Evolutionary conservation across 2,329 filamentous ascomycete genomes (phyloP), one percentile per base, ranked within the genome.

Genomic region (Coniochaeta prunicola): DNA sequence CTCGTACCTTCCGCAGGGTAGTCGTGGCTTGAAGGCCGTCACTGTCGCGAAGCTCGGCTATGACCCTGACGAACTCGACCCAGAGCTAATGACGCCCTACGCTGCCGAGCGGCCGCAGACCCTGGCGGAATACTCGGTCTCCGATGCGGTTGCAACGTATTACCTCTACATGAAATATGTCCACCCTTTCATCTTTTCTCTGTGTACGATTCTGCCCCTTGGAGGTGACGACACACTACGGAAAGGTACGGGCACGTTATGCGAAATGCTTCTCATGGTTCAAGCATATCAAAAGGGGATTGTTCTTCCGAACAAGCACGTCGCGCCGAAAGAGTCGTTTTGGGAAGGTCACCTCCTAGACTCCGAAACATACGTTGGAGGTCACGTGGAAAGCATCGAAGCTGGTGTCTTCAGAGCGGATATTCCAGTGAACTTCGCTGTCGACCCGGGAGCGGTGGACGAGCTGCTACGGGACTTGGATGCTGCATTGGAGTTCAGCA

Each of bases 151-250:
- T 56, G 94, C 94, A 24, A 99, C 94, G 0, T 99, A 99, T 72
- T 99, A 99, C 70, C 78, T 99, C 62, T 99, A 99, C 81, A 99
- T 99, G 96, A 99, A 99, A 87, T 99, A 99, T 73, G 91, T 99
- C n/a, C 94, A 99, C 72, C 94, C 94, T 3, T 99, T 99, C 78
- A 94, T 99, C 71, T 99, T 99, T 80, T 97, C 96, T 1, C 79
- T 99, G 0, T 99, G 94, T 75, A 99, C 92, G 1, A 97, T 99
- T 76, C 80, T 99, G 71, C 94, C 94, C 0, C 81, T 99, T 1
- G 91, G 91, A 50, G 91, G 92, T 34, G 93, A 99, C 68, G 94
- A 97, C 69, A 91, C 92, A 1, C 74, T 97, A 66, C 85, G 94
- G 65, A 99, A 99, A 73, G 94, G 94, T 70, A 99, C 94, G 0